phyloP scores from a whole-genome alignment of 2,329 filamentous ascomycete species.

The Botrytis elliptica region DNA sequence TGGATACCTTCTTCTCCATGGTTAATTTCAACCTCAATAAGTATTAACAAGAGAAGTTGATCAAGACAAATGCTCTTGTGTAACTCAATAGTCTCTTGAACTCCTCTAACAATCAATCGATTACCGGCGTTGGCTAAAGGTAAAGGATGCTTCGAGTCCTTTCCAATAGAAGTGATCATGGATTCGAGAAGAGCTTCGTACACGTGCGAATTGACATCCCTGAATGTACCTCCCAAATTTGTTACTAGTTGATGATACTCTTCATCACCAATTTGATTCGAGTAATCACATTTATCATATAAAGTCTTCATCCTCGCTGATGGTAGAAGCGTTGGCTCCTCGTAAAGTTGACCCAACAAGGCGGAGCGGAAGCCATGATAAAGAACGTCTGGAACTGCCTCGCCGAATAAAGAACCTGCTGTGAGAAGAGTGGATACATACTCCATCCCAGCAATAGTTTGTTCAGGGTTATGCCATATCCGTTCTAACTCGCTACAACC shows the following conservation, averaged over 20 bases:
- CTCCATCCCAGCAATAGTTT: conserved; percentile 51
- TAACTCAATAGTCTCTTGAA: conserved; percentile 73
- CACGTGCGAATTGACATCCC: conserved; percentile 53
- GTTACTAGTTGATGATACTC: conserved; percentile 70
- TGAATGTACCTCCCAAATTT: conserved; percentile 65
- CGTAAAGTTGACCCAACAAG: conserved; percentile 70
- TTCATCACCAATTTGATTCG: conserved; percentile 77
- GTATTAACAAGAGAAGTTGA: conserved; percentile 76
- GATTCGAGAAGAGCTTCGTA: conserved; percentile 54
- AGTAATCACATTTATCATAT: conserved; percentile 76
- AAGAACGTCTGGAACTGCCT: conserved; percentile 68
- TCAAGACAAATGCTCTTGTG: conserved; percentile 76
- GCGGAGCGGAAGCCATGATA: conserved; percentile 65
- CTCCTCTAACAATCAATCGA: conserved; percentile 70
- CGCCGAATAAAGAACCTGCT: conserved; percentile 68
- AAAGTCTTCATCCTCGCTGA: conserved; percentile 74
- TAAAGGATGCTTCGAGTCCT: conserved; percentile 28
- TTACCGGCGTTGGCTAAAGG: conserved; percentile 74
- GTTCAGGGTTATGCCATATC: conserved; percentile 64
- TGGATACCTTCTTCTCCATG: conserved; percentile 66
- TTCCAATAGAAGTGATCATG: conserved; percentile 44
- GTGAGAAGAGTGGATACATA: conserved; percentile 63
- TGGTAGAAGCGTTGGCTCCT: conserved; percentile 67
- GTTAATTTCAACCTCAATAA: conserved; percentile 82
- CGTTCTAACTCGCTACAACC: conserved; percentile 77